Percentiles rank a stretch among this genome's conserved stretches.
These are phyloP conservation scores for Beta macrorhiza DNA, from an alignment of 179 eudicot genomes.

Conservation along the genomic window DNA sequence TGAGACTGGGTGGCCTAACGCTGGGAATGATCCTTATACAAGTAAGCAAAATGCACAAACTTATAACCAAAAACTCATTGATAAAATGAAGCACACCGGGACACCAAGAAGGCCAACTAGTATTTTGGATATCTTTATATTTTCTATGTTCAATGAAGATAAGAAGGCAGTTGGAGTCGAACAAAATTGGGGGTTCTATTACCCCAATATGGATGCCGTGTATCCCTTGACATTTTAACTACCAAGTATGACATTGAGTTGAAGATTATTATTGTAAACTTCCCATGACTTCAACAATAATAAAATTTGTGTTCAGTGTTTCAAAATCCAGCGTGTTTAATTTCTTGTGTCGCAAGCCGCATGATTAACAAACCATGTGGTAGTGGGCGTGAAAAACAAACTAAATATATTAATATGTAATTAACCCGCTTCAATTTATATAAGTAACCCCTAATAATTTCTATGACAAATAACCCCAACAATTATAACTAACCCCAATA, in stretches of 20 bases:
- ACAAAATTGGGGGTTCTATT: slow-evolving; percentile 35
- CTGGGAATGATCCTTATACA: slow-evolving; percentile 31
- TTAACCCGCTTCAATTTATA: too few relatives aligned
- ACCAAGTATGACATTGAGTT: background rate
- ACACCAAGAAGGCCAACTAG: slow-evolving; percentile 35
- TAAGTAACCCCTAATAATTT: too few relatives aligned
- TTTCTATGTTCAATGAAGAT: slow-evolving; percentile 44
- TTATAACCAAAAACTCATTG: slow-evolving; percentile 29
- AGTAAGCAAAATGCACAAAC: slow-evolving; percentile 25
- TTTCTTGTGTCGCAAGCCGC: too few relatives aligned
- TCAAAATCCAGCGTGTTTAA: too few relatives aligned
- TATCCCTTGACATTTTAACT: slow-evolving; percentile 22
- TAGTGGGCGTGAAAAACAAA: too few relatives aligned
- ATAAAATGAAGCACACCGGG: slow-evolving; percentile 21
- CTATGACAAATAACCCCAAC: too few relatives aligned
- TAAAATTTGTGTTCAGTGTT: too few relatives aligned
- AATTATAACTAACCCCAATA: too few relatives aligned
- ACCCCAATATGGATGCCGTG: slow-evolving; percentile 30
- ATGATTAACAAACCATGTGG: too few relatives aligned
- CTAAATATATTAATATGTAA: too few relatives aligned
- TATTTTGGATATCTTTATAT: slow-evolving; percentile 26
- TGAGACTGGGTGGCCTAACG: slow-evolving; percentile 42
- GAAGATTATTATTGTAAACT: too few relatives aligned
- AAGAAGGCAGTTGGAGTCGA: slow-evolving; percentile 34
- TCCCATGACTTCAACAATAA: too few relatives aligned